phyloP scores from a whole-genome alignment of 345 rosid genomes.

The Anacardium occidentale region DNA sequence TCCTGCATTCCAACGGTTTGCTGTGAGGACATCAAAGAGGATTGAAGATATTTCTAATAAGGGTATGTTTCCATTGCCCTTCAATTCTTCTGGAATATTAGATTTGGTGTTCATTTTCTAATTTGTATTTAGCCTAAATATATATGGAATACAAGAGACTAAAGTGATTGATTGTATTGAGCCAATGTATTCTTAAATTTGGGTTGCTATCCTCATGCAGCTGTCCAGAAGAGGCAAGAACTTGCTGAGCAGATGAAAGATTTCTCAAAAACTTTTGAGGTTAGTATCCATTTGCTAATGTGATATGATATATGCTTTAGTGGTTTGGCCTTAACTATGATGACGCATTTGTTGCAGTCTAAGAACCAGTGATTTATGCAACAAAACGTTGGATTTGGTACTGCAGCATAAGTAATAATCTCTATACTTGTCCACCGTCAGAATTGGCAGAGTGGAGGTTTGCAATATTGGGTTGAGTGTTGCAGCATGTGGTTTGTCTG shows the following conservation, averaged over 20 bases:
- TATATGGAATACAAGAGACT: not conserved
- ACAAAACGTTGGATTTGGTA: not conserved
- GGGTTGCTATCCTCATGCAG: slow-evolving; percentile 27
- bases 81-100: not conserved
- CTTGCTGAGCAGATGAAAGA: slow-evolving; percentile 61
- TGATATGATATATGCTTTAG: not conserved
- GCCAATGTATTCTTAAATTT: not conserved
- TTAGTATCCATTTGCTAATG: not conserved
- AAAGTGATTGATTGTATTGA: not conserved
- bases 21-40: slow-evolving; percentile 73
- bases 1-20: slow-evolving; percentile 85
- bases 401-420: not conserved
- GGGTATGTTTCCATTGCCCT: slow-evolving; percentile 31
- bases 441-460: not conserved
- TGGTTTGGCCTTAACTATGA: no score
- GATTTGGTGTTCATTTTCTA: not conserved
- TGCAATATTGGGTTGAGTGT: not conserved
- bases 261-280: slow-evolving; percentile 47
- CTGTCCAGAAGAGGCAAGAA: slow-evolving; percentile 52
- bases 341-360: slow-evolving; percentile 28
- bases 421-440: not conserved
- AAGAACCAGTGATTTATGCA: slow-evolving; percentile 27
- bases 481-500: not conserved
- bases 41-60: slow-evolving; percentile 60
- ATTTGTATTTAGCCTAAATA: not conserved